phyloP scores from a whole-genome alignment of 108 stramenopile species.

The Mayamaea pseudoterrestris region DNA sequence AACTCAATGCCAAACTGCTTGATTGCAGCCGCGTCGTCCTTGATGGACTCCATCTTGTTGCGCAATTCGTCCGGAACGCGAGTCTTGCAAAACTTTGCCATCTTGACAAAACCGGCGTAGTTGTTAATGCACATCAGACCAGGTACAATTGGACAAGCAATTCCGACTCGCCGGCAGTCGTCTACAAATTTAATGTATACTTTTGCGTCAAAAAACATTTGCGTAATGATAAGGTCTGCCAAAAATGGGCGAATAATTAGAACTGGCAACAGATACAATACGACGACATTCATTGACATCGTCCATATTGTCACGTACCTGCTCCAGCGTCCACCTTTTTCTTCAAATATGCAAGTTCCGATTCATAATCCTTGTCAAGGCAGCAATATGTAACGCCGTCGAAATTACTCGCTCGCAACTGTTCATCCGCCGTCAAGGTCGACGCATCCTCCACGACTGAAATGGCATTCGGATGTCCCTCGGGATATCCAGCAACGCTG shows the following conservation, averaged over 20 bases:
- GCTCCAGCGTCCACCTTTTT: slow-evolving; percentile 92
- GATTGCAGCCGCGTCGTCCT: slow-evolving; percentile 80
- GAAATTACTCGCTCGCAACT: slow-evolving; percentile 55
- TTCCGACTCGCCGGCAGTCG: slow-evolving; percentile 87
- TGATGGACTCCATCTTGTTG: slow-evolving; percentile 77
- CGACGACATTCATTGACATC: background rate
- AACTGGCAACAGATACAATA: background rate
- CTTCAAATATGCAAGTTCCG: slow-evolving; percentile 97
- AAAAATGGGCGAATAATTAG: background rate
- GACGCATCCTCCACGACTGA: slow-evolving; percentile 65
- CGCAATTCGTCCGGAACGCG: slow-evolving; percentile 81
- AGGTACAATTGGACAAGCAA: slow-evolving; percentile 89
- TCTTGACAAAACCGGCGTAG: slow-evolving; percentile 93
- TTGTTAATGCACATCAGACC: slow-evolving; percentile 99
- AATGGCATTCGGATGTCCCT: slow-evolving; percentile 95
- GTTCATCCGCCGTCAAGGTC: slow-evolving; percentile 66
- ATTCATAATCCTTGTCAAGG: slow-evolving; percentile 87
- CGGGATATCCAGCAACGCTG: slow-evolving; percentile 97
- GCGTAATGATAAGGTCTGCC: slow-evolving; percentile 92
- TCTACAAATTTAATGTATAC: slow-evolving; percentile 87
- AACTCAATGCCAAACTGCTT: slow-evolving; percentile 89
- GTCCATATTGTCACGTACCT: slow-evolving; percentile 30
- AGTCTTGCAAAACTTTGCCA: slow-evolving; percentile 98
- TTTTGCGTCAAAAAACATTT: slow-evolving; percentile 98
- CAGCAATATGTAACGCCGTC: slow-evolving; percentile 84